Evolutionary conservation across 306 rosid species (phyloP).

Genomic region (Cyamopsis tetragonoloba): DNA sequence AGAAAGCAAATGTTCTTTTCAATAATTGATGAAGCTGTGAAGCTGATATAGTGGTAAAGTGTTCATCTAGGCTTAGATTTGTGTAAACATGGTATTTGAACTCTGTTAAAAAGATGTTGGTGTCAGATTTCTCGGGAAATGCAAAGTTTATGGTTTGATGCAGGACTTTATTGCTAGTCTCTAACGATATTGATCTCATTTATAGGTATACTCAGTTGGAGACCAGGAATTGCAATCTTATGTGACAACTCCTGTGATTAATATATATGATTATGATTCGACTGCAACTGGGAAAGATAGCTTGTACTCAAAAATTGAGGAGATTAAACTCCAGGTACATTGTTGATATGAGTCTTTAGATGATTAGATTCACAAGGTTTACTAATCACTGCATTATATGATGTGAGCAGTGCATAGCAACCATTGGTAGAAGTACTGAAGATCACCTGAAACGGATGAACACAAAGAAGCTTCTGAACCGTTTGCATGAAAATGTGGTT

Average conservation of each 20-base stretch:
- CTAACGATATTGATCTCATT: slow-evolving; percentile 18
- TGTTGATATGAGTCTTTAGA: slow-evolving; percentile 28
- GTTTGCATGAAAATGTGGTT: slow-evolving; percentile 67
- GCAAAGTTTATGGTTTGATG: slow-evolving; percentile 4
- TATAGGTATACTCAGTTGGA: slow-evolving; percentile 70
- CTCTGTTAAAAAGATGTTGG: slow-evolving; percentile 2
- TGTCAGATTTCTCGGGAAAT: not conserved
- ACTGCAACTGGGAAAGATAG: slow-evolving; percentile 30
- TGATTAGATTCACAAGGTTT: slow-evolving; percentile 14
- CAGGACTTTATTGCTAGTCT: not conserved
- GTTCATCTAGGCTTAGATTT: slow-evolving; percentile 4
- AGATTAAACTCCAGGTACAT: slow-evolving; percentile 64
- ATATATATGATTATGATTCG: slow-evolving; percentile 46
- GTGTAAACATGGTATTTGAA: not conserved
- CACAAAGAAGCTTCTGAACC: slow-evolving; percentile 59
- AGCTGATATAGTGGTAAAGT: not conserved
- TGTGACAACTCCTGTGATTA: slow-evolving; percentile 59
- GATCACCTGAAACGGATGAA: slow-evolving; percentile 53
- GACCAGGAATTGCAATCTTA: slow-evolving; percentile 53
- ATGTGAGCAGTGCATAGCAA: slow-evolving; percentile 56
- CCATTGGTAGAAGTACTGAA: slow-evolving; percentile 36
- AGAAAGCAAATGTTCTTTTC: not conserved
- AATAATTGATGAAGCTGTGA: not conserved
- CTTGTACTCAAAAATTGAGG: slow-evolving; percentile 40
- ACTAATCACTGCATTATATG: slow-evolving; percentile 28